Conservation (phyloP, 768 basidiomycete genomes). For the Termitomyces sp. region DNA sequence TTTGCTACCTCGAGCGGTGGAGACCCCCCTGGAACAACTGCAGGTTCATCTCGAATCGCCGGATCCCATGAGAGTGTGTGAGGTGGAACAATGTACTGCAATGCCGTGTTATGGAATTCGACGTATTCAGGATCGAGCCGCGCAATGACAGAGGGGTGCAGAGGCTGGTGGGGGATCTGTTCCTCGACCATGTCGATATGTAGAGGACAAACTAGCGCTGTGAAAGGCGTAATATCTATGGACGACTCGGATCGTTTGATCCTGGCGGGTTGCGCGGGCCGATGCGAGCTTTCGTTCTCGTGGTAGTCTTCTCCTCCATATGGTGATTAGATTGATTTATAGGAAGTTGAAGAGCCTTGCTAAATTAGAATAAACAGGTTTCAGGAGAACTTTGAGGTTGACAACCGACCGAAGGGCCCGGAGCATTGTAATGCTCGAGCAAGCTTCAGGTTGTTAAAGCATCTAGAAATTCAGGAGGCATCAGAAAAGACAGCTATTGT, state of each 20-base stretch:
- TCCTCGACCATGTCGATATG: not conserved
- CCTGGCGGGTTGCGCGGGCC: not conserved
- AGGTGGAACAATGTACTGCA: slow-evolving; percentile 42
- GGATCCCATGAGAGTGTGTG: slow-evolving; percentile 65
- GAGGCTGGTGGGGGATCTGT: slow-evolving; percentile 34
- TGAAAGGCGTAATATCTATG: not conserved
- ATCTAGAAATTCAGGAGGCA: not conserved
- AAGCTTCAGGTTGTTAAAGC: not conserved
- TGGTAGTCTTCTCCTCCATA: not conserved
- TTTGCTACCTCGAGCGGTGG: slow-evolving; percentile 51
- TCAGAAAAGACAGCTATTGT: not conserved
- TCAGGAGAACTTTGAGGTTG: not conserved
- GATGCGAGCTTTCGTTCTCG: not conserved
- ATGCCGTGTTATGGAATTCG: slow-evolving; percentile 50
- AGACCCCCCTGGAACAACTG: slow-evolving; percentile 58
- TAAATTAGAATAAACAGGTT: not conserved
- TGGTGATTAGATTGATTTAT: not conserved
- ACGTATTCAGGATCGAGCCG: slow-evolving; percentile 67
- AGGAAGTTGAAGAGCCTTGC: not conserved
- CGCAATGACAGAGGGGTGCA: slow-evolving; percentile 57
- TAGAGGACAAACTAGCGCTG: not conserved
- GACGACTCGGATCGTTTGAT: not conserved
- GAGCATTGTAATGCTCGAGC: not conserved
- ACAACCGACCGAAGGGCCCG: not conserved
- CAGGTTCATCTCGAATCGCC: slow-evolving; percentile 42